Base-by-base conservation (phyloP, 305 asterid genomes). In the Fraxinus xanthoxyloides region DNA sequence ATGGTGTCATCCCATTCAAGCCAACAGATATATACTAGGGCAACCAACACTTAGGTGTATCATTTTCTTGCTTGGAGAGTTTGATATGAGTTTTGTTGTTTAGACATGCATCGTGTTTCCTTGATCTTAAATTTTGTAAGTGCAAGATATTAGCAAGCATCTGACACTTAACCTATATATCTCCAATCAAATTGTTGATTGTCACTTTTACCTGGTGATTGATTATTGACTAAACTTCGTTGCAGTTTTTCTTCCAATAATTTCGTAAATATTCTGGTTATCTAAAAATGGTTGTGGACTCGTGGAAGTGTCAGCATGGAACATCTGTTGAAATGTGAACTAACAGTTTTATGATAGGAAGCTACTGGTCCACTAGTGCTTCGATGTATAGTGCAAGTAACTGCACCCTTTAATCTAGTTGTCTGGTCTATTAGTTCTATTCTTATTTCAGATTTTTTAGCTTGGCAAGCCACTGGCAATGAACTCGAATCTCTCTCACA, bases 1-100 rank as follows among this genome's bases (percentile, higher is more conserved):
- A 85, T 90, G 92, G 91, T 90, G 3, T 90, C 92, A 0, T 86
- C 85, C 24, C 92, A 88, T 61, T 77, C 92, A 4, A 90, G 92
- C 88, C 91, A 90, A 88, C 90, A 90, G 87, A 90, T 90, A n/a
- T 88, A 90, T 88, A 90, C 92, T 77, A 82, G 92, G 83, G 90
- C 92, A 34, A 89, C 92, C 21, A 89, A 89, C 82, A 87, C 90
- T 75, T 89, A 86, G 56, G 77, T 63, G 81, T 77, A 12, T 0
- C 77, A 48, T 79, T 79, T 76, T 6, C 17, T 19, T 24, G 61
- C 19, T 21, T 9, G n/a, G 7, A 78, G 31, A 79, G 36, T 38
- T 77, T 81, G 67, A 8, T 38, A 35, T 75, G 69, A 67, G 24
- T 77, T 85, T 76, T 79, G 79, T 76, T 73, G 65, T 69, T 73